Evolutionary conservation across 208 protist species (phyloP), one percentile per base, ranked within the genome.

Genomic region (Crithidia expoeki): DNA sequence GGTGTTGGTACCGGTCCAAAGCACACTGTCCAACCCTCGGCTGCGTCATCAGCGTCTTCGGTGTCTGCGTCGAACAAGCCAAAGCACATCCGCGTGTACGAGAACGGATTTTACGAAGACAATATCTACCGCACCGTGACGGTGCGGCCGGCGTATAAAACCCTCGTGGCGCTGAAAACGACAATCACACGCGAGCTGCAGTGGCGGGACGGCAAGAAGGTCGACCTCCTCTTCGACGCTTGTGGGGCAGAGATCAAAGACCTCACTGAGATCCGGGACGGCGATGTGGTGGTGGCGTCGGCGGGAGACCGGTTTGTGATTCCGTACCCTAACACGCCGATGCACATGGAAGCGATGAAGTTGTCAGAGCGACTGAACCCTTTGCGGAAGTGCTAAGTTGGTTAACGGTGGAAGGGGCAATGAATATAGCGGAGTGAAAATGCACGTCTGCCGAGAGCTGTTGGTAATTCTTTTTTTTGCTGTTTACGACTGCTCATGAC

Each of bases 101-200:
- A 89, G 59, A 97, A 97, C 75, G 93, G 93, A 10, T 38, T 83
- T 23, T 97, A 97, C 79, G 93, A 90, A 44, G 86, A 90, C 63
- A 72, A 80, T 70, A 53, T 57, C 52, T 94, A 86, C 64, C 79
- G 76, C 33, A 97, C 87, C 7, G 74, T 97, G 32, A 96, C 93
- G 11, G 79, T 97, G 38, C 84, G 93, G 3, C 82, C 88, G 10
- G 90, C 82, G 7, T 93, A 91, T 79, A 94, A 94, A 67, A 94
- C 89, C 19, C 73, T 97, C 28, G 61, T 34, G 16, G 70, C 91
- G 11, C 51, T 97, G 27, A 76, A 83, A 32, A 81, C 83, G n/a
- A 77, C 90, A 28, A 80, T 97, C 55, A 85, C 83, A 12, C 82
- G 93, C 16, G 91, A 95, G 60, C 74, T 97, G 53, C 69, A 88